Conservation (phyloP, 2,329 filamentous ascomycete genomes). For the Colletotrichum salicis region DNA sequence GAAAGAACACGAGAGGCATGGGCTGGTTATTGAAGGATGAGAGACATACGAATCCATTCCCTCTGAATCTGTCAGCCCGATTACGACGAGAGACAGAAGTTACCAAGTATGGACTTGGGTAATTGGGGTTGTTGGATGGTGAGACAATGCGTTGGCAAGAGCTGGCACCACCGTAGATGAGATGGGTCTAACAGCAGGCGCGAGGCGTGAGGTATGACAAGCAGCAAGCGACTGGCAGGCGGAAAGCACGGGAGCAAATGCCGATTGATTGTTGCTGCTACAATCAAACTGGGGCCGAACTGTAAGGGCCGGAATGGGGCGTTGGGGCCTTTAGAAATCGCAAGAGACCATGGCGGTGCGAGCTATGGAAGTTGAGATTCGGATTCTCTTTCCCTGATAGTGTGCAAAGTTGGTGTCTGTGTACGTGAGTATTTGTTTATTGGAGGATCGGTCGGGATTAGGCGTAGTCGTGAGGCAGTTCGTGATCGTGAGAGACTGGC, state of each 20-base stretch:
- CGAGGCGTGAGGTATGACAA: slow-evolving; percentile 3
- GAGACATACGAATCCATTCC: slow-evolving; percentile 31
- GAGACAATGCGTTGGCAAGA: slow-evolving; percentile 17
- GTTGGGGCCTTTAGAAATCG: slow-evolving; percentile 19
- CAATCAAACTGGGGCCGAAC: slow-evolving; percentile 1
- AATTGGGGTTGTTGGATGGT: slow-evolving; percentile 2
- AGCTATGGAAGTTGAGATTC: slow-evolving; percentile 9
- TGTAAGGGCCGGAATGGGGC: background rate
- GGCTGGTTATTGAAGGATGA: slow-evolving; percentile 12
- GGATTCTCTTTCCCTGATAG: background rate
- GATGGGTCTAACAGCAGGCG: background rate
- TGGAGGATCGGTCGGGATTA: background rate
- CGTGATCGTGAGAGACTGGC: slow-evolving; percentile 15
- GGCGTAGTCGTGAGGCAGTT: background rate
- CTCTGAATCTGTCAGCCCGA: background rate
- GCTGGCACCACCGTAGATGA: background rate
- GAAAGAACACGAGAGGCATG: background rate
- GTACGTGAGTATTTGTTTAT: background rate
- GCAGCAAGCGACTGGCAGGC: background rate
- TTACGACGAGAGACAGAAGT: background rate
- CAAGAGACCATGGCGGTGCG: slow-evolving; percentile 28
- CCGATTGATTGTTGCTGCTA: background rate
- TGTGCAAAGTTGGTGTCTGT: too few species aligned
- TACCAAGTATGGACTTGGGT: background rate
- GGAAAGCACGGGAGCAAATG: background rate